phyloP scores from a whole-genome alignment of 1,139 yeast genomes.

The Suhomyces anneliseae region DNA sequence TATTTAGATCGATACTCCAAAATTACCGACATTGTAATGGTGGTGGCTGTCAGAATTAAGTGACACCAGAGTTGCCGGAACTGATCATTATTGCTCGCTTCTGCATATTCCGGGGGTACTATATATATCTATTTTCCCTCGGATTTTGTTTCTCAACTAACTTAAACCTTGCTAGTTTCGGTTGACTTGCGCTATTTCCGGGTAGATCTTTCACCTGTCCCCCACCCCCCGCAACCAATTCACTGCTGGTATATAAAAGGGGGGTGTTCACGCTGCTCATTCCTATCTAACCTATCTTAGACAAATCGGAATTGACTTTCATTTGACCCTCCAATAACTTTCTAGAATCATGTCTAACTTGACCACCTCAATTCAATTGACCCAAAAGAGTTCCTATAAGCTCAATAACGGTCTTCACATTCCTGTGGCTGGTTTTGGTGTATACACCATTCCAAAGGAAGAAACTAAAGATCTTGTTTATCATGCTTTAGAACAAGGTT shows the following conservation, averaged over 20 bases:
- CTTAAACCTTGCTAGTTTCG: no score
- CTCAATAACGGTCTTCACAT: constrained; percentile 40
- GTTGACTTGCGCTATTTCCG: background rate
- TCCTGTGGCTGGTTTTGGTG: constrained; percentile 45
- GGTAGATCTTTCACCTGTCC: background rate
- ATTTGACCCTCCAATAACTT: background rate
- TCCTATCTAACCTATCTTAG: no score
- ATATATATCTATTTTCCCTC: no score
- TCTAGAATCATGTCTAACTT: constrained; percentile 19
- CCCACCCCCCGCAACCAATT: background rate
- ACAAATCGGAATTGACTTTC: background rate
- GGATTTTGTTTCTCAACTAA: no score
- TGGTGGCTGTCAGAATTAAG: background rate
- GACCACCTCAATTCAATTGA: constrained; percentile 32
- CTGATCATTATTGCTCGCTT: no score
- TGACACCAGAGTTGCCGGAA: background rate
- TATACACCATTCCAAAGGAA: constrained; percentile 26
- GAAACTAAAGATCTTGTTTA: constrained; percentile 32
- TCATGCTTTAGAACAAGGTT: constrained; percentile 57
- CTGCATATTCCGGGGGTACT: background rate
- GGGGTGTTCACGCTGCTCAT: background rate
- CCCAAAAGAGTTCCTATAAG: constrained; percentile 28
- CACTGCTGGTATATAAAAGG: background rate
- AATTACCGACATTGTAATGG: background rate
- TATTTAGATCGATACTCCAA: background rate